Evolutionary conservation across 345 rosid genomes (phyloP), one percentile per base, ranked within the genome.

Genomic region (Camelina neglecta): DNA sequence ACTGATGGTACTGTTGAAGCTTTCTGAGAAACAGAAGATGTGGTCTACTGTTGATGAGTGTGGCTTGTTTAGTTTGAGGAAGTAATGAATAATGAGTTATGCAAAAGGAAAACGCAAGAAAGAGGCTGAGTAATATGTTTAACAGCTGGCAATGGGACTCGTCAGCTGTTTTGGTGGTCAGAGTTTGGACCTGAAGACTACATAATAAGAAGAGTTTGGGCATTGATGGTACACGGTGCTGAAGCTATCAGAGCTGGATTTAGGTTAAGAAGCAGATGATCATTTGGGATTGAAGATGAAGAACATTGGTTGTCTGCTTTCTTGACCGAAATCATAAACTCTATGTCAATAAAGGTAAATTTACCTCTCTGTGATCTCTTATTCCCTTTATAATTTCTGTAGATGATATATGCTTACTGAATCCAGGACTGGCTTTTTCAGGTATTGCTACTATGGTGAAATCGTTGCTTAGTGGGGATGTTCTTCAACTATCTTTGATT

Each of bases 361-460:
- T 9, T 6, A 2, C 9, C 2, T 11, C 6, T 18, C 24, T 26
- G 2, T 48, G 4, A 48, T 48, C 53, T 18, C 8, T 50, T 11
- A 23, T 47, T 9, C 10, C 44, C 11, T 20, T 48, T 11, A n/a
- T 2, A 41, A 10, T 41, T 41, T 3, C 1, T 41, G 44, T 10
- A 11, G n/a, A 11, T n/a, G 26, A 1, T 38, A 44, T 15, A 39
- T 21, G 39, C 2, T n/a, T 62, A 62, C 71, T 76, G 23, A 29
- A 45, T 81, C 42, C 85, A 90, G 86, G 87, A 62, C 79, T 88
- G 78, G 81, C 31, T 82, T 24, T 81, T 90, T 75, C 90, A 92
- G 76, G 83, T 92, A 45, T 90, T 36, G 86, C 82, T 73, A 85
- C 67, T 89, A 86, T 13, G 93, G 83, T 20, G 96, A 87, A 44